These are phyloP conservation scores for Arthrobotrys megalospora DNA, from an alignment of 2,329 filamentous ascomycete genomes.

Conservation along the genomic window DNA sequence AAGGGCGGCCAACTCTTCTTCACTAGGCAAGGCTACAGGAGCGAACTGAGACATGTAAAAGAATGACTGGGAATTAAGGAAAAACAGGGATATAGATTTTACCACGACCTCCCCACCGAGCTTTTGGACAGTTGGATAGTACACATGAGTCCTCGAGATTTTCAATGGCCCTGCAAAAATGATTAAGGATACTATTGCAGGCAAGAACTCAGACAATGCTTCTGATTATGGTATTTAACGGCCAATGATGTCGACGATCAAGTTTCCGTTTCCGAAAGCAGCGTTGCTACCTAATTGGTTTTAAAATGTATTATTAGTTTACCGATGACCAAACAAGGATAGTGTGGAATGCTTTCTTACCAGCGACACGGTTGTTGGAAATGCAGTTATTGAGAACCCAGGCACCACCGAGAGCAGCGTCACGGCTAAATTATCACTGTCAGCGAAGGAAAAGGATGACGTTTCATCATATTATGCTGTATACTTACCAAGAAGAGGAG, in stretches of 20 bases:
- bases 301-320: conserved; percentile 1
- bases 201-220: conserved; percentile 22
- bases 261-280: conserved; percentile 50
- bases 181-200: not conserved
- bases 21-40: conserved; percentile 27
- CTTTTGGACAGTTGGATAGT: conserved; percentile 1
- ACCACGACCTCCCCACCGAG: conserved; percentile 9
- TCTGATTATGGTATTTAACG: conserved; percentile 30
- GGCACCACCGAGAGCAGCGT: conserved; percentile 43
- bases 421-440: conserved; percentile 11
- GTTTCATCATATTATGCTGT: not conserved
- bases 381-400: conserved; percentile 51
- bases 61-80: conserved; percentile 5
- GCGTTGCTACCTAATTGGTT: conserved; percentile 32
- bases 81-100: not conserved
- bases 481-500: conserved; percentile 41
- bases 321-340: not conserved
- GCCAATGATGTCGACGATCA: conserved; percentile 48
- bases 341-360: not conserved
- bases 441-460: not conserved
- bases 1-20: conserved; percentile 32
- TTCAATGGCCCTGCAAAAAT: conserved; percentile 22
- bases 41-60: not conserved
- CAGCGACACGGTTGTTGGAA: conserved; percentile 31
- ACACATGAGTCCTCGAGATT: conserved; percentile 7